phyloP scores from a whole-genome alignment of 352 stramenopile species.

The Pythium volutum region DNA sequence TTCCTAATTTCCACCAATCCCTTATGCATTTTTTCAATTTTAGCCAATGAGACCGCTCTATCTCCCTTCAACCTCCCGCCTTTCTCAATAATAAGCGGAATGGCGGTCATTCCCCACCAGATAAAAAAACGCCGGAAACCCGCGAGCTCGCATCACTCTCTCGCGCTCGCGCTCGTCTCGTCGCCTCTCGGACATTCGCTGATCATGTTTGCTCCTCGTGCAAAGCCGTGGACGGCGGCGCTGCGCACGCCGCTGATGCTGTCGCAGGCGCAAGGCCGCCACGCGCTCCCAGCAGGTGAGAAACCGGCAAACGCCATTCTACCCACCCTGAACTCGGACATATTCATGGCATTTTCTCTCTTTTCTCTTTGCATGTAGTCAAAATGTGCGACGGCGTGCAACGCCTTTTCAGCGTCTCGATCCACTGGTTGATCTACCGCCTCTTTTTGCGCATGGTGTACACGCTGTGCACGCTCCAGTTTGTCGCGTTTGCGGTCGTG shows the following conservation, averaged over 20 bases:
- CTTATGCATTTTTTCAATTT: not conserved
- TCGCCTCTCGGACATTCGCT: not conserved
- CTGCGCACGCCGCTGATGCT: slow-evolving; percentile 2
- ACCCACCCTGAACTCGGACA: no score
- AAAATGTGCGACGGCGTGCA: not conserved
- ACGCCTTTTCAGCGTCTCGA: not conserved
- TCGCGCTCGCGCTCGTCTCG: not conserved
- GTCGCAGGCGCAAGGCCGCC: not conserved
- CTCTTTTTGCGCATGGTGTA: not conserved
- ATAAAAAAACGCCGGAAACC: not conserved
- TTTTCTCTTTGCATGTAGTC: not conserved
- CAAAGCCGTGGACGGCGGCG: not conserved
- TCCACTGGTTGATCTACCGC: not conserved
- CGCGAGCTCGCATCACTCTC: not conserved
- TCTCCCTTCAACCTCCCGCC: not conserved
- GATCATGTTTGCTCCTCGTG: not conserved
- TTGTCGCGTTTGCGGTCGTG: not conserved
- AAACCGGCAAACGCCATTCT: not conserved
- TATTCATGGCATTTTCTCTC: not conserved
- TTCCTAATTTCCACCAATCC: no score
- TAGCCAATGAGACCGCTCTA: not conserved
- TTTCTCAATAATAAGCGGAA: not conserved
- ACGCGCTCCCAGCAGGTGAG: not conserved
- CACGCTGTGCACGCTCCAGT: not conserved
- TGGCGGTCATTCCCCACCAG: not conserved